Evolutionary conservation across 1,284 basidiomycete genomes (phyloP), one percentile per base, ranked within the genome.

Genomic region (Paramarasmius palmivorus): DNA sequence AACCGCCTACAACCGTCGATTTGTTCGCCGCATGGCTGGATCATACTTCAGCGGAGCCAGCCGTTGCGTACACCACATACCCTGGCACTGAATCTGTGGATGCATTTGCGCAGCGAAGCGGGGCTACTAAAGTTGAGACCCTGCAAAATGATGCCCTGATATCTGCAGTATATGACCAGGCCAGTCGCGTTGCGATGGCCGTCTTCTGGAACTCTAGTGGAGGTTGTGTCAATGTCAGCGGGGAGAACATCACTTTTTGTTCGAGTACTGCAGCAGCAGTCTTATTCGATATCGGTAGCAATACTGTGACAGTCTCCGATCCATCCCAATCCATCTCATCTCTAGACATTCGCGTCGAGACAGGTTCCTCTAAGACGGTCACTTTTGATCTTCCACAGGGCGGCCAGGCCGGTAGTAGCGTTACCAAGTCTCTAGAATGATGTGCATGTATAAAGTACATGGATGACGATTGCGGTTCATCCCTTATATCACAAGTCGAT

Each of bases 1-100:
- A 77, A 48, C 79, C 81, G 14, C 71, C 76, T 2, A 63, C 68
- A 29, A 81, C 76, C 1, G 78, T 82, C 38, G 74, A 83, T 61
- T 67, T 88, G 22, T 89, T 88, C 68, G 68, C 80, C 0, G 84
- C 86, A 1, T 85, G 78, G 75, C 68, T 86, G 35, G 63, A 76
- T 23, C 84, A 86, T 60, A 36, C n/a, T 19, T 40, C 36, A 14
- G 20, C 19, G 67, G 7, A 57, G 55, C 20, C 65, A 1, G 69
- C 80, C 1, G 63, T 77, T 17, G 70, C 79, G 4, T 89, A 88
- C 63, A 73, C 76, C 12, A 70, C 75, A 39, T 85, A 78, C 67
- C 85, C 85, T 25, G 81, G 76, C 1, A 72, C 73, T 19, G 57
- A 60, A 12, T 49, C 17, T 1, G 25, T 19, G 4, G 55, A 63